Conservation (phyloP, 495 filamentous ascomycete genomes). For the Darksidea phi region DNA sequence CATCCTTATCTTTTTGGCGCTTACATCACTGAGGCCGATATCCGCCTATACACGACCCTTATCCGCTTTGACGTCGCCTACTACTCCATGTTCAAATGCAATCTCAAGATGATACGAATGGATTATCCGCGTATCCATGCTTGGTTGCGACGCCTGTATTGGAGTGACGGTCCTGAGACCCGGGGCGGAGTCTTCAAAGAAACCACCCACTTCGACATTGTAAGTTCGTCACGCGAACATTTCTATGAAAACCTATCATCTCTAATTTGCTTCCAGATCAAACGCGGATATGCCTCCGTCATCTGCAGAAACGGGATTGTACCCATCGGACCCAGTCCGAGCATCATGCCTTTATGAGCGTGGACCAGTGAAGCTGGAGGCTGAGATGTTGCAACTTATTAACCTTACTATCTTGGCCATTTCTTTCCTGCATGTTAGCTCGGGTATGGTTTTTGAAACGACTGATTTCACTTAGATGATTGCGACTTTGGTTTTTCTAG, state of each 20-base stretch:
- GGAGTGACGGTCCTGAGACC: slow-evolving; percentile 56
- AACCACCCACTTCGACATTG: slow-evolving; percentile 64
- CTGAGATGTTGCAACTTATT: too few relatives aligned
- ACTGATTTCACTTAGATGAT: too few relatives aligned
- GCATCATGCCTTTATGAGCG: slow-evolving; percentile 18
- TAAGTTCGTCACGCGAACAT: slow-evolving; percentile 39
- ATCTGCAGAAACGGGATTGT: slow-evolving; percentile 12
- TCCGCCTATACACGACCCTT: slow-evolving; percentile 77
- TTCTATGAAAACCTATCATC: neutral
- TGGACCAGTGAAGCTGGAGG: too few relatives aligned
- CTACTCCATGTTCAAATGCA: slow-evolving; percentile 91
- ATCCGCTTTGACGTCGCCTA: slow-evolving; percentile 84
- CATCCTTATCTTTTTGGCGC: slow-evolving; percentile 70
- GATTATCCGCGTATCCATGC: slow-evolving; percentile 70
- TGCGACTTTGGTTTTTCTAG: too few relatives aligned
- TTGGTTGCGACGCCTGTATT: slow-evolving; percentile 73
- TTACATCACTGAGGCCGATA: slow-evolving; percentile 73
- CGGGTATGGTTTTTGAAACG: too few relatives aligned
- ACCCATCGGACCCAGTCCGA: slow-evolving; percentile 15
- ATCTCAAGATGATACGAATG: slow-evolving; percentile 67
- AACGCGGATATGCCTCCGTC: slow-evolving; percentile 22
- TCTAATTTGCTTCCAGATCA: slow-evolving; percentile 15
- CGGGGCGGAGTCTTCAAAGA: slow-evolving; percentile 59
- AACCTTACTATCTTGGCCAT: too few relatives aligned
- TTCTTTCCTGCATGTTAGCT: too few relatives aligned